These are phyloP conservation scores for Solanum sitiens DNA, from an alignment of 257 asterid genomes.

Conservation along the genomic window DNA sequence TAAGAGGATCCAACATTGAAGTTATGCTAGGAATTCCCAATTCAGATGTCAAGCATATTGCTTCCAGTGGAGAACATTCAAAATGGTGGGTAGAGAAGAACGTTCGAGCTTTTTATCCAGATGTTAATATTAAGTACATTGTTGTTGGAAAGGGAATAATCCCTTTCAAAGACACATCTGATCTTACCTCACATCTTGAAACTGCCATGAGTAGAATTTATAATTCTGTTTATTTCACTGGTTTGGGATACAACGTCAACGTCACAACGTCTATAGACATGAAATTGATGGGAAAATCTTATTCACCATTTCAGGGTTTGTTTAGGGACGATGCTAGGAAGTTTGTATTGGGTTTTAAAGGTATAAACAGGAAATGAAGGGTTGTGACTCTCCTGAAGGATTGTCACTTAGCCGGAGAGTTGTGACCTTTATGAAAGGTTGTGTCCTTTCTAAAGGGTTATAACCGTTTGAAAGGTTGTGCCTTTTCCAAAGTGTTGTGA, in stretches of 20 bases:
- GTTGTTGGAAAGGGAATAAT: slow-evolving; percentile 30
- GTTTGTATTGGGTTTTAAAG: neutral
- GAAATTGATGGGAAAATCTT: slow-evolving; percentile 6
- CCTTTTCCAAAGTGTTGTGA: too few species aligned
- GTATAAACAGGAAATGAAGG: too few species aligned
- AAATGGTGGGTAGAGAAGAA: neutral
- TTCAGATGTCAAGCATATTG: neutral
- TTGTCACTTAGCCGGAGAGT: too few species aligned
- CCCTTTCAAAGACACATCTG: neutral
- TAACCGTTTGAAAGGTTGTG: too few species aligned
- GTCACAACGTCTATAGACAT: slow-evolving; percentile 7
- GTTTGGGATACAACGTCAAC: neutral
- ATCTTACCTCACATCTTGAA: neutral
- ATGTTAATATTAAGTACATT: slow-evolving; percentile 5
- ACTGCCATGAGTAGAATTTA: neutral
- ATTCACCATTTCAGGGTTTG: slow-evolving; percentile 20
- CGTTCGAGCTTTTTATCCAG: neutral
- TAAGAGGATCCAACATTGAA: neutral
- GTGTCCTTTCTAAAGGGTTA: too few species aligned
- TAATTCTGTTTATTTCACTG: neutral
- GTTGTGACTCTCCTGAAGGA: too few species aligned
- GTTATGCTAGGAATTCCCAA: neutral
- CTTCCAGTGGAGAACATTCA: neutral
- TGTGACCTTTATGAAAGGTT: too few species aligned
- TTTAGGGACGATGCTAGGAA: neutral